Percentiles rank a stretch among this genome's conserved stretches.
Conservation (phyloP, 345 rosid species). For the Salix udensis region DNA sequence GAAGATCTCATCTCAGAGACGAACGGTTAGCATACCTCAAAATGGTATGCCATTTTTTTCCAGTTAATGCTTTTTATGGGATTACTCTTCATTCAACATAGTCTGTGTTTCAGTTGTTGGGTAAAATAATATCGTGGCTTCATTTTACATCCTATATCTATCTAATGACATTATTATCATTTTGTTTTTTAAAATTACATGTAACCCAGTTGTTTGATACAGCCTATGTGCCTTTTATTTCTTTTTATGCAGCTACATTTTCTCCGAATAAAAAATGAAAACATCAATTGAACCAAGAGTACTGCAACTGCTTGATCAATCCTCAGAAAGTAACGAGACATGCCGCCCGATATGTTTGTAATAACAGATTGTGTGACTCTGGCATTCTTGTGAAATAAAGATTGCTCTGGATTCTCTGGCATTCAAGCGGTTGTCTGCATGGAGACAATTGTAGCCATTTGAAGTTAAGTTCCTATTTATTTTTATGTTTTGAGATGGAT, state of each 20-base stretch:
- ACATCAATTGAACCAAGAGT: neutral
- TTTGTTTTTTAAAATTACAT: too few species aligned
- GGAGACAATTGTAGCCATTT: neutral
- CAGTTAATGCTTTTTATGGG: neutral
- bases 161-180: neutral
- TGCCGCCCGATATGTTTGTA: neutral
- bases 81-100: neutral
- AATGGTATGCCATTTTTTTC: neutral
- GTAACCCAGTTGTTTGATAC: neutral
- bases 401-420: neutral
- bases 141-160: neutral
- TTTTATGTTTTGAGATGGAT: neutral
- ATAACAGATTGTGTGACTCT: neutral
- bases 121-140: neutral
- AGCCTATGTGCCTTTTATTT: neutral
- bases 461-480: neutral
- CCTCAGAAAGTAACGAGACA: constrained; percentile 1
- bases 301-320: neutral
- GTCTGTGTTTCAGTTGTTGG: neutral
- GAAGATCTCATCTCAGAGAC: constrained; percentile 41
- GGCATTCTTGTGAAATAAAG: neutral
- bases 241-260: neutral
- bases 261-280: neutral
- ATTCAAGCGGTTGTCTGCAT: neutral
- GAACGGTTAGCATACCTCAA: constrained; percentile 7